Percentiles rank a stretch among this genome's conserved stretches.
These are phyloP conservation scores for Xerocomus potaroensis DNA, from an alignment of 768 basidiomycete species.

Conservation along the genomic window DNA sequence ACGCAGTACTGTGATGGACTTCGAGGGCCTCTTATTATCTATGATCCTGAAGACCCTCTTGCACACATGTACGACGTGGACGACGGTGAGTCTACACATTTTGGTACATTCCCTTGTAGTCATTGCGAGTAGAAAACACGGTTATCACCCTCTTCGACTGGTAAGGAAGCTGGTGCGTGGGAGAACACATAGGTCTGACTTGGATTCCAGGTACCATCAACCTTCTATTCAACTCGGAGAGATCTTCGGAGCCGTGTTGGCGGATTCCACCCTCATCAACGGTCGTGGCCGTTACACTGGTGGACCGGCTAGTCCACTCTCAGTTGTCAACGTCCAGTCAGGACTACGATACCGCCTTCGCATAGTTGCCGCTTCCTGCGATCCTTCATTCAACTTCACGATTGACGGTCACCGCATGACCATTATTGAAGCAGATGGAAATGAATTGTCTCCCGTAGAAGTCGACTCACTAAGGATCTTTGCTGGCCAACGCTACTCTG, in stretches of 20 bases:
- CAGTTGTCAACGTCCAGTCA: constrained; percentile 39
- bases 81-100: constrained; percentile 29
- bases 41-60: constrained; percentile 39
- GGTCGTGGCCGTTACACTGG: constrained; percentile 42
- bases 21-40: constrained; percentile 36
- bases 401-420: constrained; percentile 43
- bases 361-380: constrained; percentile 45
- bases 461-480: constrained; percentile 32
- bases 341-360: constrained; percentile 50
- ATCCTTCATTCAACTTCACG: constrained; percentile 35
- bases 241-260: constrained; percentile 7
- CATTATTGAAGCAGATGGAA: constrained; percentile 47
- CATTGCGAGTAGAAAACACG: constrained; percentile 28
- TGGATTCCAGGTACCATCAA: constrained; percentile 32
- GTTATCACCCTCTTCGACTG: constrained; percentile 46
- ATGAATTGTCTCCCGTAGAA: constrained; percentile 35
- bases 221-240: constrained; percentile 16
- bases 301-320: constrained; percentile 35
- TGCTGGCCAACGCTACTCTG: constrained; percentile 38
- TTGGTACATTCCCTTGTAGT: not conserved
- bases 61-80: constrained; percentile 39
- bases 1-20: constrained; percentile 36
- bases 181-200: constrained; percentile 3
- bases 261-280: constrained; percentile 46
- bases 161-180: constrained; percentile 10